Base-by-base conservation (phyloP, 2,329 filamentous ascomycete genomes). In the Fusarium odoratissimum region DNA sequence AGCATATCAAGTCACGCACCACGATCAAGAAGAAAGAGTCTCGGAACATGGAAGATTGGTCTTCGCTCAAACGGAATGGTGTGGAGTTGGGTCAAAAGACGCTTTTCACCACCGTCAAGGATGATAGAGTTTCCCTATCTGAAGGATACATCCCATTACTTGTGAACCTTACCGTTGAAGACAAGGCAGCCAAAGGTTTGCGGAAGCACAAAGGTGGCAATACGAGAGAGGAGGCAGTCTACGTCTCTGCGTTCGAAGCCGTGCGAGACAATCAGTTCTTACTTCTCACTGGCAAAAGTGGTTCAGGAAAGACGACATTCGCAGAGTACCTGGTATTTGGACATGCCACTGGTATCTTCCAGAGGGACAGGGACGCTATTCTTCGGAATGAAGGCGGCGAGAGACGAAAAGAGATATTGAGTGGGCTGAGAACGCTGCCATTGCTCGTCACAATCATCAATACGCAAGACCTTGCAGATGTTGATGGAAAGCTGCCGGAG, bases 281-380 rank as follows among this genome's bases (percentile, higher is more conserved):
- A 19, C 16, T 51, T 11, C 48, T 51, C n/a, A 51, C 48, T 3
- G 48, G 48, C 10, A 3, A 13, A 17, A 51, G 48, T 25, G 48
- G 48, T 3, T 37, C 31, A 2, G 48, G 48, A 0, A 51, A 51
- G 48, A 51, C 48, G 48, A 25, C 31, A 1, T 37, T 51, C 8
- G 48, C 48, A 21, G 11, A 51, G n/a, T 33, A 25, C 17, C 48
- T 51, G 14, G 4, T 51, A 21, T 25, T 7, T 51, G 4, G 16
- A 0, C 17, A 37, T 21, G 0, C 31, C 16, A 13, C 8, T 0
- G 31, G 17, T 21, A 21, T 25, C 48, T 14, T 21, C 2, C 1
- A 19, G n/a, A 51, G 4, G 16, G n/a, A 51, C 0, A 45, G 25
- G 13, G 42, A 45, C 42, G 14, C 42, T 21, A 30, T 45, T 45